These are phyloP conservation scores for Hortiboletus rubellus DNA, from an alignment of 1,284 basidiomycete species.

Conservation along the genomic window DNA sequence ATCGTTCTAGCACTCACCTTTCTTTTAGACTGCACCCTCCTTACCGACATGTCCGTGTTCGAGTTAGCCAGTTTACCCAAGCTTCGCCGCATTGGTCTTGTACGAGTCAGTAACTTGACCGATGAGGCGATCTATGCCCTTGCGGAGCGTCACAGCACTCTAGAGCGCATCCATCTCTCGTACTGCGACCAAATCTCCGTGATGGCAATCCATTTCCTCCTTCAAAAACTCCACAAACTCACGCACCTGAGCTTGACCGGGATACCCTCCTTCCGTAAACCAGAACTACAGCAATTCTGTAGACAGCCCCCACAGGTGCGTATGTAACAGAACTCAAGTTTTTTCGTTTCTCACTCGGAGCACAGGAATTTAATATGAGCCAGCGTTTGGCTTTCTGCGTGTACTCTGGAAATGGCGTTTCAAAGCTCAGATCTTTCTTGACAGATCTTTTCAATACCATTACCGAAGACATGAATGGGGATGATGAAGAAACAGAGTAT, in stretches of 20 bases:
- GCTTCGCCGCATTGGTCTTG: slow-evolving; percentile 92
- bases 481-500: slow-evolving; percentile 71
- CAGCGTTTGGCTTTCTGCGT: slow-evolving; percentile 97
- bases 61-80: slow-evolving; percentile 90
- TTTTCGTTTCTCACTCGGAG: slow-evolving; percentile 4
- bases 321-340: slow-evolving; percentile 11
- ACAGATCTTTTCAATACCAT: slow-evolving; percentile 71
- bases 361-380: slow-evolving; percentile 88
- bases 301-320: slow-evolving; percentile 82
- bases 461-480: slow-evolving; percentile 61
- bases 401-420: slow-evolving; percentile 91
- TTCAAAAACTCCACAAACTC: slow-evolving; percentile 84
- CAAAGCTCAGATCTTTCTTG: slow-evolving; percentile 79
- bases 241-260: slow-evolving; percentile 97
- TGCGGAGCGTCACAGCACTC: slow-evolving; percentile 75
- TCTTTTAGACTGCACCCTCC: slow-evolving; percentile 71
- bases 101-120: slow-evolving; percentile 90
- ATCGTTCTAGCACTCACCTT: slow-evolving; percentile 3
- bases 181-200: slow-evolving; percentile 97
- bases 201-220: slow-evolving; percentile 86
- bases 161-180: slow-evolving; percentile 95
- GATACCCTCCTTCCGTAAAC: slow-evolving; percentile 86
- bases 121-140: slow-evolving; percentile 91
- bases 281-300: slow-evolving; percentile 89
- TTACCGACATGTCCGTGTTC: slow-evolving; percentile 94